Evolutionary conservation across 1,284 basidiomycete species (phyloP).

Genomic region (Coriolopsis trogii): DNA sequence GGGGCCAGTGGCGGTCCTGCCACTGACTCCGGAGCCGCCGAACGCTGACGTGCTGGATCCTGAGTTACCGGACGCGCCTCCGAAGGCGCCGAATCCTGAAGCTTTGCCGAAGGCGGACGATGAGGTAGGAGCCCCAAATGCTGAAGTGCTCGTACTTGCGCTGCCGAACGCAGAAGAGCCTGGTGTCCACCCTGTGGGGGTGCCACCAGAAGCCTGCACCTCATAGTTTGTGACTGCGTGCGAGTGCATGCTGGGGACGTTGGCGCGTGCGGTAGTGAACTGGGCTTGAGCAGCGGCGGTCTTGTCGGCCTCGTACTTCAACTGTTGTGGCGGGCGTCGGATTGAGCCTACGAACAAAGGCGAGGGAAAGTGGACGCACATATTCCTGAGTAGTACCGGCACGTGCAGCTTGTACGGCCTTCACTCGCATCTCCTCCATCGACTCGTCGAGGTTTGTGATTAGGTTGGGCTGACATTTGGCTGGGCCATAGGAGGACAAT

Average conservation of each 20-base stretch:
- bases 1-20: slow-evolving; percentile 30
- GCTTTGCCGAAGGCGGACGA: slow-evolving; percentile 47
- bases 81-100: slow-evolving; percentile 30
- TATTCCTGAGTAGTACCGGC: slow-evolving; percentile 68
- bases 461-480: slow-evolving; percentile 76
- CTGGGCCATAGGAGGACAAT: slow-evolving; percentile 80
- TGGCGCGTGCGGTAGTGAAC: slow-evolving; percentile 50
- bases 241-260: slow-evolving; percentile 51
- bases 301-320: slow-evolving; percentile 57
- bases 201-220: slow-evolving; percentile 22
- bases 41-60: slow-evolving; percentile 41
- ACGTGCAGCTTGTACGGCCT: slow-evolving; percentile 61
- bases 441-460: slow-evolving; percentile 74
- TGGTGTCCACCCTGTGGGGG: slow-evolving; percentile 25
- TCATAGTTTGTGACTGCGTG: slow-evolving; percentile 45
- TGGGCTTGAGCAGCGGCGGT: slow-evolving; percentile 42
- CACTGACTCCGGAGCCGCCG: slow-evolving; percentile 35
- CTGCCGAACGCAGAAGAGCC: slow-evolving; percentile 14
- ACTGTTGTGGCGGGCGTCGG: slow-evolving; percentile 35
- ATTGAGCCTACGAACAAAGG: not conserved
- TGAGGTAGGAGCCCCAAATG: slow-evolving; percentile 32
- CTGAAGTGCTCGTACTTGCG: slow-evolving; percentile 20
- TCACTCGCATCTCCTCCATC: slow-evolving; percentile 80
- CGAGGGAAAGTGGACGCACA: slow-evolving; percentile 46
- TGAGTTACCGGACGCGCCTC: not conserved